Evolutionary conservation across 2,329 filamentous ascomycete genomes (phyloP).

Genomic region (Claviceps pazoutovae): DNA sequence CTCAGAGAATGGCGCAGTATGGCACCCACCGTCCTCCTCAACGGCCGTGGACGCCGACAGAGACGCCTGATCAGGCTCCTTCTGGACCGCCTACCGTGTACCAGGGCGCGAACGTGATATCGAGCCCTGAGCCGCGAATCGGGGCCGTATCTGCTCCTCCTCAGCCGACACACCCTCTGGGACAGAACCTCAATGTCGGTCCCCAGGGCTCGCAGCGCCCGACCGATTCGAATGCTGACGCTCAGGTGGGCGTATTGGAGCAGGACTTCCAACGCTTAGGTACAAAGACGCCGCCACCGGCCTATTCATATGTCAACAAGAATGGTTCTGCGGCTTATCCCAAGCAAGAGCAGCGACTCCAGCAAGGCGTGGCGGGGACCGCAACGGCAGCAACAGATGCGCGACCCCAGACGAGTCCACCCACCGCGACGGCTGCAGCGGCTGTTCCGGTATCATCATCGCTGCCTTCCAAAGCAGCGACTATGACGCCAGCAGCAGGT

Average conservation of each 20-base stretch:
- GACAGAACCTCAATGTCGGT: not conserved
- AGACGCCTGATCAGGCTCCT: constrained; percentile 70
- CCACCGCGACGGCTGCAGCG: constrained; percentile 6
- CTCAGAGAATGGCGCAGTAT: constrained; percentile 72
- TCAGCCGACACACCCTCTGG: constrained; percentile 16
- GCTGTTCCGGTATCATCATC: not conserved
- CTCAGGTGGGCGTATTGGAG: constrained; percentile 61
- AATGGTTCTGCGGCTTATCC: constrained; percentile 49
- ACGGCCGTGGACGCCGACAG: constrained; percentile 88
- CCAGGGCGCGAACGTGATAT: constrained; percentile 65
- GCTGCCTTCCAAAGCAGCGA: constrained; percentile 2
- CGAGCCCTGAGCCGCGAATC: constrained; percentile 31
- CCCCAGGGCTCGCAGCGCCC: not conserved
- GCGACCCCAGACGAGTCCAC: constrained; percentile 5
- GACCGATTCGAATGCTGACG: constrained; percentile 18
- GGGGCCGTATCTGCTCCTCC: constrained; percentile 27
- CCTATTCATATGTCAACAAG: constrained; percentile 68
- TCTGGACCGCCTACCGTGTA: constrained; percentile 87
- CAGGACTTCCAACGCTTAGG: constrained; percentile 77
- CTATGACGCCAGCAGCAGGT: constrained; percentile 10
- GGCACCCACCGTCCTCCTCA: constrained; percentile 26
- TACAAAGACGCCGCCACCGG: constrained; percentile 77
- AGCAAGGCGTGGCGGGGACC: constrained; percentile 11
- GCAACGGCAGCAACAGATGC: constrained; percentile 11
- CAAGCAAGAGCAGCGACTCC: constrained; percentile 58